A percentile compares a stretch with the other conserved stretches of the same genome.
Conservation (phyloP, 2,329 filamentous ascomycete genomes). For the Alternaria incomplexa region DNA sequence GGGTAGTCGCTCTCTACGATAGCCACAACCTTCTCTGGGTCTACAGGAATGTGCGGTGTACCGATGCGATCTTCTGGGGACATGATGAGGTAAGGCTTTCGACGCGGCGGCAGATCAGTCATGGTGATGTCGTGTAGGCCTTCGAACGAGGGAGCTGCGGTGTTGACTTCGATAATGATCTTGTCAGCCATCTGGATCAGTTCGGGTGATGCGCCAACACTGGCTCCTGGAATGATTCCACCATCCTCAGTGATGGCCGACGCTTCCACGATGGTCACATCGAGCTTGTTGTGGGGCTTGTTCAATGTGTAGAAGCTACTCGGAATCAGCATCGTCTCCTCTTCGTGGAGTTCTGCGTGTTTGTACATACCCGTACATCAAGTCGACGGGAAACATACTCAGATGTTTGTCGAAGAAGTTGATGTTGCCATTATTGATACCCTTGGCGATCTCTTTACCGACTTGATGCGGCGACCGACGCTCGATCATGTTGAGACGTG, state of each 20-base stretch:
- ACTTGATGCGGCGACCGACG: conserved; percentile 85
- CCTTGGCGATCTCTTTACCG: conserved; percentile 87
- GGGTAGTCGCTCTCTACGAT: conserved; percentile 85
- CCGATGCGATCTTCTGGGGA: conserved; percentile 86
- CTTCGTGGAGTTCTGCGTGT: neutral
- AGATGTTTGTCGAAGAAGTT: conserved; percentile 94
- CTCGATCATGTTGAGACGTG: conserved; percentile 88
- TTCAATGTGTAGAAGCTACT: conserved; percentile 81
- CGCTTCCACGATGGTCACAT: conserved; percentile 85
- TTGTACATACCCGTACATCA: conserved; percentile 69
- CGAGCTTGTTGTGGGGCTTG: conserved; percentile 73
- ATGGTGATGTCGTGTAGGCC: conserved; percentile 88
- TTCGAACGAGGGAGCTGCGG: conserved; percentile 80
- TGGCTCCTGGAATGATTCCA: conserved; percentile 85
- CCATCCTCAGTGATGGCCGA: conserved; percentile 87
- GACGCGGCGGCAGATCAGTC: conserved; percentile 79
- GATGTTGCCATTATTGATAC: conserved; percentile 87
- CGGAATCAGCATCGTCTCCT: conserved; percentile 5
- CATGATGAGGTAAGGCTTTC: conserved; percentile 88
- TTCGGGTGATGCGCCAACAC: conserved; percentile 83
- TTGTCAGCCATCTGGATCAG: conserved; percentile 91
- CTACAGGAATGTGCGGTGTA: conserved; percentile 79
- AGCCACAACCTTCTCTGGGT: conserved; percentile 83
- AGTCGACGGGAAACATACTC: conserved; percentile 87
- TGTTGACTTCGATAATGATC: conserved; percentile 93